These are phyloP conservation scores for Spirogloea muscicola DNA, from an alignment of 139 green algal genomes.

Conservation along the genomic window DNA sequence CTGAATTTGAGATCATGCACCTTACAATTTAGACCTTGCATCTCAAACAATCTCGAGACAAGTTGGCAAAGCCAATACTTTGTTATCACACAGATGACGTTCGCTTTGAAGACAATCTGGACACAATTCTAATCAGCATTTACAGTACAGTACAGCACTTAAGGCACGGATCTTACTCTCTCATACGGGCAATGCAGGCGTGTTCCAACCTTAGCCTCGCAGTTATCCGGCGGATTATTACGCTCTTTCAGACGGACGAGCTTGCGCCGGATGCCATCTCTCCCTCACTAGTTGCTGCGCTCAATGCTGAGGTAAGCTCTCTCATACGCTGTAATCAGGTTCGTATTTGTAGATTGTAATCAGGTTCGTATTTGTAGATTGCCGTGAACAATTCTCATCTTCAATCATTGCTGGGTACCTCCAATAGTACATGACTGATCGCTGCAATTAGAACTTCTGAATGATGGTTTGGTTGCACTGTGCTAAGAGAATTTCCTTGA, in stretches of 20 bases:
- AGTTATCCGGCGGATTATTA: constrained; percentile 8
- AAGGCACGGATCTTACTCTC: background rate
- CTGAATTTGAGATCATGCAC: background rate
- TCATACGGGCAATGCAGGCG: background rate
- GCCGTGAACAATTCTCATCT: too few relatives aligned
- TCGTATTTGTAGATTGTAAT: too few relatives aligned
- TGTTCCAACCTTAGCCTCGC: constrained; percentile 9
- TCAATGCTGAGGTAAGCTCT: constrained; percentile 37
- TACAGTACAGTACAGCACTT: too few relatives aligned
- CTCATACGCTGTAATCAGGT: too few relatives aligned
- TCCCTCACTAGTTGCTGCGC: constrained; percentile 10
- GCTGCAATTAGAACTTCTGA: too few relatives aligned
- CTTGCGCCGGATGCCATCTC: constrained; percentile 17
- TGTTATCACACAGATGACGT: background rate
- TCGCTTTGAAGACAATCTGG: background rate
- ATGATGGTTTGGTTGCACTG: too few relatives aligned
- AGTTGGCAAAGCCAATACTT: background rate
- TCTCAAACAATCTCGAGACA: background rate
- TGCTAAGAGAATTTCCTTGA: too few relatives aligned
- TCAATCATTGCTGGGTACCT: too few relatives aligned
- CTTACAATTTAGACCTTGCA: background rate
- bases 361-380: too few relatives aligned
- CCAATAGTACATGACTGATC: too few relatives aligned
- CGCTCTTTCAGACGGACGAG: constrained; percentile 30
- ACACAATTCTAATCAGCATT: too few relatives aligned